These are phyloP conservation scores for Aspergillus tubingensis DNA, from an alignment of 2,329 filamentous ascomycete genomes.

Conservation along the genomic window DNA sequence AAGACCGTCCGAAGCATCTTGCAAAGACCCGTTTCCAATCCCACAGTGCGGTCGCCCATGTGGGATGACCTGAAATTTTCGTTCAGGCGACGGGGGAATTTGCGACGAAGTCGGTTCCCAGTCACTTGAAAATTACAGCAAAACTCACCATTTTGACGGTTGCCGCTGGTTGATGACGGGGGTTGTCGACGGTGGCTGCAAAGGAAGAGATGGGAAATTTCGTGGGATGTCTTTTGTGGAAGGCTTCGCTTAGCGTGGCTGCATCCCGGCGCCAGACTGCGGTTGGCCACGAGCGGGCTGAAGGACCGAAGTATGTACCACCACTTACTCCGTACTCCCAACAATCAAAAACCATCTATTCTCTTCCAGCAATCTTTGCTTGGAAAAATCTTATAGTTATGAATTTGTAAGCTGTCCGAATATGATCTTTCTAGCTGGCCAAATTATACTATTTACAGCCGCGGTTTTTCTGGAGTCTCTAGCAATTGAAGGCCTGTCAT, in stretches of 20 bases:
- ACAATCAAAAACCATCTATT: not conserved
- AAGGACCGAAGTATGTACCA: not conserved
- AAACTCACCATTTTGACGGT: conserved; percentile 50
- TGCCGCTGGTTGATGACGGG: conserved; percentile 36
- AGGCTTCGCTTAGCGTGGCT: conserved; percentile 45
- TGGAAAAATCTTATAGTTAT: not conserved
- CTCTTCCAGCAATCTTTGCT: not conserved
- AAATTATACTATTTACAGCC: conserved; percentile 25
- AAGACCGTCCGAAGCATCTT: conserved; percentile 91
- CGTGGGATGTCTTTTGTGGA: conserved; percentile 44
- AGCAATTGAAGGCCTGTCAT: conserved; percentile 65
- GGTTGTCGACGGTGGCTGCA: conserved; percentile 40
- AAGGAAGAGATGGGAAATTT: conserved; percentile 33
- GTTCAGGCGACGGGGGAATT: conserved; percentile 5
- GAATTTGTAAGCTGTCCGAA: too few species aligned
- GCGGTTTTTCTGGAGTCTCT: conserved; percentile 39
- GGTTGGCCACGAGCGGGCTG: conserved; percentile 44
- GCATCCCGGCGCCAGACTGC: conserved; percentile 35
- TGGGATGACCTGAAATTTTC: not conserved
- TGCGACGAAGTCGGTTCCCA: conserved; percentile 22
- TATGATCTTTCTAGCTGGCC: too few species aligned
- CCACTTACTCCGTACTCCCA: not conserved
- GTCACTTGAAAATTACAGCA: conserved; percentile 26
- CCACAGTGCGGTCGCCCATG: conserved; percentile 9
- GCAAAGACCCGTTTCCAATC: conserved; percentile 68